Conservation (phyloP, 192 early-diverging fungal genomes). For the Backusella mclennaniae region DNA sequence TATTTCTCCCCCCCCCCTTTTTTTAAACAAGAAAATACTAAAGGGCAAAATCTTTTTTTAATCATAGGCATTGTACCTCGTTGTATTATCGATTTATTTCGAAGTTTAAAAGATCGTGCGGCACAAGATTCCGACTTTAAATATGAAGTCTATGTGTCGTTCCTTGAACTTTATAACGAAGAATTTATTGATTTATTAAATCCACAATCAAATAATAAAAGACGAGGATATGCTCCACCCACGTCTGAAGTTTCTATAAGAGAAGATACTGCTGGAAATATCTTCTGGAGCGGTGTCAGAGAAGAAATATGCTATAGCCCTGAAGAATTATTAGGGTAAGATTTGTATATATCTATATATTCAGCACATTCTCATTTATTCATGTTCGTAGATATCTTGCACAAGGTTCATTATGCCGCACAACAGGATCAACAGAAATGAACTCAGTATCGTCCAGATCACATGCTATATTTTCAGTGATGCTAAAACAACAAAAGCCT, state of each 20-base stretch:
- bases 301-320: constrained; percentile 72
- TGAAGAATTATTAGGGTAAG: constrained; percentile 59
- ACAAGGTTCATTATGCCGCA: constrained; percentile 54
- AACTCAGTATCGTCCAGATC: constrained; percentile 90
- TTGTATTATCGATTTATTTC: constrained; percentile 61
- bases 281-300: constrained; percentile 80
- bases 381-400: constrained; percentile 41
- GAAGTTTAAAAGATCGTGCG: constrained; percentile 34
- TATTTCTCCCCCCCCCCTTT: neutral
- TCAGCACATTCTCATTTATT: neutral
- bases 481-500: constrained; percentile 71
- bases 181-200: constrained; percentile 89
- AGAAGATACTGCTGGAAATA: constrained; percentile 84
- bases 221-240: constrained; percentile 18
- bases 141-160: constrained; percentile 72
- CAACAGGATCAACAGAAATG: constrained; percentile 93
- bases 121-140: constrained; percentile 37
- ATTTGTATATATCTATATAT: neutral
- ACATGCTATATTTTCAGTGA: constrained; percentile 96
- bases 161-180: constrained; percentile 98
- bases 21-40: neutral
- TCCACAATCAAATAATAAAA: constrained; percentile 28
- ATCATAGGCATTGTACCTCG: constrained; percentile 69
- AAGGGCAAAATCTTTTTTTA: neutral
- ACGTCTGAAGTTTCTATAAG: constrained; percentile 50